phyloP scores from a whole-genome alignment of 2,329 filamentous ascomycete genomes.

The Alternaria gansuensis region DNA sequence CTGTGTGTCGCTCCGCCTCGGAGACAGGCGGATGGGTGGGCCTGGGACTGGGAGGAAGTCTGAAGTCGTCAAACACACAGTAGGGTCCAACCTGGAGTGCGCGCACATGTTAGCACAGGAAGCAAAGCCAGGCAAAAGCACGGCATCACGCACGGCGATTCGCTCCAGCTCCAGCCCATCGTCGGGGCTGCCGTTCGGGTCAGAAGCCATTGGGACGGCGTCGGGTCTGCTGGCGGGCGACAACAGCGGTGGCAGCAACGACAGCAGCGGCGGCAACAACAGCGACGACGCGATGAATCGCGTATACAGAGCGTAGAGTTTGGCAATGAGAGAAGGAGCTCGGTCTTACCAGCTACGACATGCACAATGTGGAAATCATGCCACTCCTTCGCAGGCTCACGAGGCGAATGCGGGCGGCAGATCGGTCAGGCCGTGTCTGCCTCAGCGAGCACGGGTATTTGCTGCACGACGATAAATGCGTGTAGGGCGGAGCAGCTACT shows the following conservation, averaged over 20 bases:
- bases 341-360: conserved; percentile 28
- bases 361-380: conserved; percentile 22
- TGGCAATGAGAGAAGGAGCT: conserved; percentile 12
- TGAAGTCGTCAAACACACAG: conserved; percentile 51
- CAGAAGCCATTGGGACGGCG: conserved; percentile 33
- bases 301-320: conserved; percentile 7
- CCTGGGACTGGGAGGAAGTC: conserved; percentile 35
- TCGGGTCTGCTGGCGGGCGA: conserved; percentile 11
- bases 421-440: conserved; percentile 10
- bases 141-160: conserved; percentile 50
- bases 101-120: conserved; percentile 39
- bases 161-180: conserved; percentile 51
- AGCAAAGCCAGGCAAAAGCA: conserved; percentile 12
- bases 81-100: conserved; percentile 50
- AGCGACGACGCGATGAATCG: conserved; percentile 11
- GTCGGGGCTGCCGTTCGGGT: conserved; percentile 42
- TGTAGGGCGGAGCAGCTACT: background rate
- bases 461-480: conserved; percentile 11
- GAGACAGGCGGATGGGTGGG: conserved; percentile 21
- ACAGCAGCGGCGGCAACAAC: conserved; percentile 7
- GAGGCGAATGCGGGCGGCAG: conserved; percentile 14
- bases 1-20: conserved; percentile 17
- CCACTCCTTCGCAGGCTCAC: conserved; percentile 18
- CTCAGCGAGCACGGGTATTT: conserved; percentile 12
- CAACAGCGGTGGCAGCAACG: conserved; percentile 6